Evolutionary conservation across 129 eudicot genomes (phyloP), one percentile per base, ranked within the genome.

Genomic region (Ambrosia trifida): DNA sequence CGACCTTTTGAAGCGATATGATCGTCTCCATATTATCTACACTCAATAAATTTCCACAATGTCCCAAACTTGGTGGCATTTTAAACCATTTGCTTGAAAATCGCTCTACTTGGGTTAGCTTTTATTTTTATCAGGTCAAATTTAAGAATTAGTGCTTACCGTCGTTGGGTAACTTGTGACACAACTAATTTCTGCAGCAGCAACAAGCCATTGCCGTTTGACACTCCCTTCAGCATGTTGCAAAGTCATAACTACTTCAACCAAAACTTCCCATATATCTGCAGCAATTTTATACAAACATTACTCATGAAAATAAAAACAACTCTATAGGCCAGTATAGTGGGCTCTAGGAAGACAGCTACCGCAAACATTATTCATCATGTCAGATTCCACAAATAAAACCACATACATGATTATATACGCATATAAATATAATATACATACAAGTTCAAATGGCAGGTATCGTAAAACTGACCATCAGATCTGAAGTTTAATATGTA

Each of bases 161-260:
- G 97, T 94, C 12, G 86, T 80, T 35, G 97, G 99, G 82, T 76
- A 76, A 44, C 83, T 82, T 51, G 96, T 85, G 49, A 89, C 87
- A 38, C 97, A 94, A 75, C 95, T 87, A 72, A 94, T 90, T 78
- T 89, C 90, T 31, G 84, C 84, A 59, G 85, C 81, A 73, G 90
- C 90, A 81, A 89, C 69, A 58, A 94, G 95, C 99, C 99, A 94
- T 67, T 84, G 90, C 63, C 82, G 84, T 82, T 85, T 90, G 51
- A 69, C 80, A 72, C 83, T 84, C 56, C 85, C 93, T 62, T 88
- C 85, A 18, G 84, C 85, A 61, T 84, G 82, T 65, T 87, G 93
- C 81, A 94, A 83, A 41, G 87, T 80, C 53, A 80, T 76, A 28
- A 80, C 84, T 24, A 94, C 84, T 71, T 94, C 99, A 47, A 87